Base-by-base conservation (phyloP, 1,284 basidiomycete genomes). In the Bjerkandera adusta region DNA sequence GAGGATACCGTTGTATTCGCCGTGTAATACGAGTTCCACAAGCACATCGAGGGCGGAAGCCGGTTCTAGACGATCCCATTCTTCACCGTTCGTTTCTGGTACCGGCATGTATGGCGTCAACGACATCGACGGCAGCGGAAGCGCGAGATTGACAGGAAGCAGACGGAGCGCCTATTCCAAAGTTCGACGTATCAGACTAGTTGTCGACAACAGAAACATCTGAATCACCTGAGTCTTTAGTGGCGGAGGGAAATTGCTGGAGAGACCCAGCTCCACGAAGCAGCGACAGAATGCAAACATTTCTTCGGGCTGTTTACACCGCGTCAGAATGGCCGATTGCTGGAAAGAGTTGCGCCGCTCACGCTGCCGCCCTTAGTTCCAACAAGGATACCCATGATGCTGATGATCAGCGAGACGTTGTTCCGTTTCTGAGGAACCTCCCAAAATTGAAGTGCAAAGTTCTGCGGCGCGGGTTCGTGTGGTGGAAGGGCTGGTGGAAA, bases 361-460 rank as follows among this genome's bases (percentile, higher is more conserved):
- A 82, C 88, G 61, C 76, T 83, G 55, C 76, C 73, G 25, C 85
- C 84, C 54, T 92, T 90, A 16, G 81, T 80, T 1, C 81, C 77
- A 24, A 89, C 76, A 6, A 90, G 73, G 68, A 89, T 80, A 2
- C 87, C 78, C 58, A 92, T 79, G 44, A 97, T 81, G 20, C 85
- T 85, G 3, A 98, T 69, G 10, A 92, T 81, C 15, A 94, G 68
- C 1, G 79, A 75, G 2, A 86, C 85, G 59, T 80, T 72, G 15
- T 83, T 67, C 65, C 97, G 97, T 62, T 95, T 92, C 43, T 62
- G 61, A 15, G 51, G 53, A 5, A 85, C 78, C 53, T 94, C 92
- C 97, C 97, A 99, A 62, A 94, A 93, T 64, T 99, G 97, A 29
- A 98, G 73, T 1, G 94, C 88, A 66, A 98, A 99, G 49, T 91